Conservation (phyloP, 75 land plant genomes). For the Azolla pinnata region DNA sequence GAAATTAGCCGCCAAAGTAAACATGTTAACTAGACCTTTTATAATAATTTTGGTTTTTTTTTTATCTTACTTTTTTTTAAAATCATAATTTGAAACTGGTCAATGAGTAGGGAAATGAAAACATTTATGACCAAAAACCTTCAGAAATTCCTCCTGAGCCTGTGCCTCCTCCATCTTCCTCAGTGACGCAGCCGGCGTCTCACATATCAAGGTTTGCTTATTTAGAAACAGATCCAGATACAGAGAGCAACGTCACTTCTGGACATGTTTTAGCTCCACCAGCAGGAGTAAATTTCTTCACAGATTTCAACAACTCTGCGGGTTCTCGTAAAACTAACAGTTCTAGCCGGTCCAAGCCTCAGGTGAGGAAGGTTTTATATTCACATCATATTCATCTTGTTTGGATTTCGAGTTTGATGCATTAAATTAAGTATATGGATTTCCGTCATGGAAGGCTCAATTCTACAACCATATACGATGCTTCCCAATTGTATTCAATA, state of each 20-base stretch:
- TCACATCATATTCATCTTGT: too few species aligned
- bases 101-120: slow-evolving; percentile 35
- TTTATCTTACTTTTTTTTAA: slow-evolving; percentile 4
- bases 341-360: slow-evolving; percentile 18
- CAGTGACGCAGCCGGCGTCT: slow-evolving; percentile 25
- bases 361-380: too few species aligned
- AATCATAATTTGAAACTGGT: too few species aligned
- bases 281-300: slow-evolving; percentile 21
- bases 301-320: slow-evolving; percentile 21
- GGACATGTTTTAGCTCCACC: slow-evolving; percentile 40
- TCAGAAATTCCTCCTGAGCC: slow-evolving; percentile 27
- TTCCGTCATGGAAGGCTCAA: too few species aligned
- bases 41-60: neutral
- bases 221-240: slow-evolving; percentile 25
- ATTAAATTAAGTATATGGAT: too few species aligned
- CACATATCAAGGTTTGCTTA: slow-evolving; percentile 34
- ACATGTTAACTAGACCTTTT: neutral
- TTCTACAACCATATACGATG: too few species aligned
- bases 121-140: slow-evolving; percentile 43
- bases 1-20: slow-evolving; percentile 39
- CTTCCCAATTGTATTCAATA: too few species aligned
- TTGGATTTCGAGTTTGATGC: too few species aligned
- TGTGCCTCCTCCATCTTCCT: slow-evolving; percentile 14
- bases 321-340: slow-evolving; percentile 11
- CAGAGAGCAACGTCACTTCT: slow-evolving; percentile 7